These are phyloP conservation scores for Emergomyces orientalis DNA, from an alignment of 2,329 filamentous ascomycete species.

Conservation along the genomic window DNA sequence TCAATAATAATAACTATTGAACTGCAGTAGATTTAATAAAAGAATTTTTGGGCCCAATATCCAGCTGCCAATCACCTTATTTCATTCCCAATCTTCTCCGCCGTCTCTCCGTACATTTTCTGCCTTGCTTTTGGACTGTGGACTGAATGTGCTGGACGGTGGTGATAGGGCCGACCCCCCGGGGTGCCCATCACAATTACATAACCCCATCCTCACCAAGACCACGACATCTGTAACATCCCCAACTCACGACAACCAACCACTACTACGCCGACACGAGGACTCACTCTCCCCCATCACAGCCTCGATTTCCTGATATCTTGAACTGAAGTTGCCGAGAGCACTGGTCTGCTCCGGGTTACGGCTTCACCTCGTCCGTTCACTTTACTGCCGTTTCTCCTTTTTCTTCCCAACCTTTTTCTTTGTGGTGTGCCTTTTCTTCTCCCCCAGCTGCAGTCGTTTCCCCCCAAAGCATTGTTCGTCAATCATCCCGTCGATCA, in stretches of 20 bases:
- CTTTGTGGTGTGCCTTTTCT: neutral
- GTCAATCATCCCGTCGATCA: neutral
- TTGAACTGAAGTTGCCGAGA: neutral
- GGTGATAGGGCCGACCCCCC: neutral
- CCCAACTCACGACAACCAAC: neutral
- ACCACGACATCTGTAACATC: neutral
- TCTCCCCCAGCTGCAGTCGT: neutral
- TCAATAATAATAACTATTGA: neutral
- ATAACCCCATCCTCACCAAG: neutral
- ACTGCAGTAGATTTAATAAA: neutral
- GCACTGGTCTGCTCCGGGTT: slow-evolving; percentile 5
- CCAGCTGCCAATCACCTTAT: neutral
- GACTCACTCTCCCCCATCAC: neutral
- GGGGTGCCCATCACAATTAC: no score
- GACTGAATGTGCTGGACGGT: neutral
- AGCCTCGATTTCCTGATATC: neutral
- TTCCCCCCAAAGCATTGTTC: neutral
- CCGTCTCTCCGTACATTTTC: neutral
- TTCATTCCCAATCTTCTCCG: neutral
- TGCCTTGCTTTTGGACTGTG: neutral
- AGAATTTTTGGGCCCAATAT: neutral
- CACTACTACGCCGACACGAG: neutral
- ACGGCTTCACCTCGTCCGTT: slow-evolving; percentile 2
- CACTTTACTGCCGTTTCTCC: neutral
- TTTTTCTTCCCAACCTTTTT: neutral